Evolutionary conservation across 2,329 filamentous ascomycete species (phyloP), one percentile per base, ranked within the genome.

Genomic region (Chaetomiaceae sp.): DNA sequence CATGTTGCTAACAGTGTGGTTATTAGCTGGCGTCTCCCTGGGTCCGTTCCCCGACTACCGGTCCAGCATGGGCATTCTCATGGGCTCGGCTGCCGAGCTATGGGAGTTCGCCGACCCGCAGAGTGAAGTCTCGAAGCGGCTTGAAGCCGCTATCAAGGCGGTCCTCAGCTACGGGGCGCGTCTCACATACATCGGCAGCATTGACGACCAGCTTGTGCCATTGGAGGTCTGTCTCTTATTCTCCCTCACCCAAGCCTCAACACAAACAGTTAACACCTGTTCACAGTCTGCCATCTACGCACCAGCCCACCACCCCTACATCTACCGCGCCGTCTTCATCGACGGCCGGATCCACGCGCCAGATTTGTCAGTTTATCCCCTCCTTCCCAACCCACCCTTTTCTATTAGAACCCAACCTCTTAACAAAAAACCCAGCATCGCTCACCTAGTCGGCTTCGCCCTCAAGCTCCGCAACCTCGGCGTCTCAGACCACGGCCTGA

Each of bases 181-280:
- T 37, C 82, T 97, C 45, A 88, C 91, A 0, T 96, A 91, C 67
- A 80, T 95, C 55, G 92, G 92, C 50, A 96, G 91, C 69, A 95
- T 99, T 47, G 94, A 99, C 68, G 94, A 99, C 69, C 94, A 99
- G 69, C 77, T 99, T 2, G 91, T 99, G 14, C 92, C 91, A 4
- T 76, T 99, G 66, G 92, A 96, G 77, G 87, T 88, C 69, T 66
- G 73, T 64, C 29, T n/a, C 20, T 12, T 22, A 20, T 7, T 6
- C 5, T 17, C n/a, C 19, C 20, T 15, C 6, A 4, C 2, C n/a
- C 6, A 11, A 8, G 19, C 27, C 14, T 3, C 34, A 19, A 38
- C 2, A 17, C 17, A 43, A n/a, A 22, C 14, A 9, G 12, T 23
- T 39, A 39, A 71, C 61, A 39, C 8, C 77, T 3, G 17, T 12